Conservation (phyloP, 306 rosid genomes). For the Hippophae gyantsensis region DNA sequence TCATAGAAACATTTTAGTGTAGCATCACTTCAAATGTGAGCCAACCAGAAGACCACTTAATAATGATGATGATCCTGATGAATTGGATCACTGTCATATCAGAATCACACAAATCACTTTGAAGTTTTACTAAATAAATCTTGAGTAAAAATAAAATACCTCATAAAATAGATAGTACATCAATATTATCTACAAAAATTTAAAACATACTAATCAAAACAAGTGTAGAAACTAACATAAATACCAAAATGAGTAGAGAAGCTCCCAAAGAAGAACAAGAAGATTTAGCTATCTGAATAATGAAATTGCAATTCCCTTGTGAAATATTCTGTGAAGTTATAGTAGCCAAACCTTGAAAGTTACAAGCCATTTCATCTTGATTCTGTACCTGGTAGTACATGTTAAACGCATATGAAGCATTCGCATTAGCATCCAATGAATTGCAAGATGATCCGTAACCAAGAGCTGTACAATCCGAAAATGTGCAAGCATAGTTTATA, state of each 20-base stretch:
- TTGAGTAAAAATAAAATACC: not conserved
- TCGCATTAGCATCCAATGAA: slow-evolving; percentile 66
- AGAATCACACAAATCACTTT: not conserved
- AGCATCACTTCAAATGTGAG: too few relatives aligned
- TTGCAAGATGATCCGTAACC: slow-evolving; percentile 95
- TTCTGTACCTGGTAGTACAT: slow-evolving; percentile 80
- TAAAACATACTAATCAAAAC: slow-evolving; percentile 19
- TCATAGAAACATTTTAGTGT: too few relatives aligned
- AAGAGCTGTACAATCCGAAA: slow-evolving; percentile 72
- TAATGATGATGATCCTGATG: not conserved
- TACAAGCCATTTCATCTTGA: slow-evolving; percentile 63
- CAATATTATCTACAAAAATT: slow-evolving; percentile 20
- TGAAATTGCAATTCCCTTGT: slow-evolving; percentile 67
- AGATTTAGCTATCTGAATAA: slow-evolving; percentile 43
- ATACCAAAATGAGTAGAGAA: slow-evolving; percentile 21
- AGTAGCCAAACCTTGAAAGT: slow-evolving; percentile 73
- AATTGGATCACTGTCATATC: too few relatives aligned
- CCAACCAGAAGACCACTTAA: not conserved
- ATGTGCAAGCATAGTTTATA: slow-evolving; percentile 69
- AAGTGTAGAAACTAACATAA: slow-evolving; percentile 18
- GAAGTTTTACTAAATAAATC: not conserved
- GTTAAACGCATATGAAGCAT: slow-evolving; percentile 86
- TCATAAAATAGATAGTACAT: not conserved
- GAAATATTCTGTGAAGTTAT: slow-evolving; percentile 51
- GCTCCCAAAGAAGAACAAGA: slow-evolving; percentile 31